These are phyloP conservation scores for Westerdykella sp. DNA, from an alignment of 2,329 filamentous ascomycete genomes.

Conservation along the genomic window DNA sequence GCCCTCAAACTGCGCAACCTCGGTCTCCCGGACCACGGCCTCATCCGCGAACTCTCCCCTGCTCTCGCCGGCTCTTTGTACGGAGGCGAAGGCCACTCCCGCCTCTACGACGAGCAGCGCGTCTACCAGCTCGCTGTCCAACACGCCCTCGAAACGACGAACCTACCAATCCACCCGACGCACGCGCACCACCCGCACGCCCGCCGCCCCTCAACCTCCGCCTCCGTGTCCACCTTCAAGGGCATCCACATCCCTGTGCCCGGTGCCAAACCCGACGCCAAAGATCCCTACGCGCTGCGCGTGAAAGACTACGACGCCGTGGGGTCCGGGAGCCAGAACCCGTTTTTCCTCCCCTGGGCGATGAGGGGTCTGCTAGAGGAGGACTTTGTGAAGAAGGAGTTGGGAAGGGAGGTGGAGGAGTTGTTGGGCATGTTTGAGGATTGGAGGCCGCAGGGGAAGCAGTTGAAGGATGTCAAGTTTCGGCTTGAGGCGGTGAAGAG, in stretches of 20 bases:
- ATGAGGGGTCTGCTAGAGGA: conserved; percentile 92
- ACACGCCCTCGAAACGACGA: conserved; percentile 45
- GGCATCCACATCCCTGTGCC: conserved; percentile 30
- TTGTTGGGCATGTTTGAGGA: conserved; percentile 84
- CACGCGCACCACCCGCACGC: background rate
- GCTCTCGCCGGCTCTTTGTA: conserved; percentile 89
- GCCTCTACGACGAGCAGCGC: conserved; percentile 81
- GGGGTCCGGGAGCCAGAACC: conserved; percentile 55
- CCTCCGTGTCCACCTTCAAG: conserved; percentile 11
- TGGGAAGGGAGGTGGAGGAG: conserved; percentile 69
- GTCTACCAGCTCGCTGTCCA: conserved; percentile 63
- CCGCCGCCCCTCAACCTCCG: conserved; percentile 15
- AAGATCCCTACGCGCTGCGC: conserved; percentile 20
- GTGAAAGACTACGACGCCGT: conserved; percentile 29
- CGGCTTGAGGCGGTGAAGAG: conserved; percentile 85
- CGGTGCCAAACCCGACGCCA: conserved; percentile 15
- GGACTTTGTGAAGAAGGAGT: conserved; percentile 75
- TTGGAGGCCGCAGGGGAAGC: conserved; percentile 87
- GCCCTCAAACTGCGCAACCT: conserved; percentile 90
- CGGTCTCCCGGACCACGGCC: conserved; percentile 84
- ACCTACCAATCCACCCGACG: conserved; percentile 21
- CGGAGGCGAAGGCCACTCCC: conserved; percentile 84
- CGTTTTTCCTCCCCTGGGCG: conserved; percentile 89
- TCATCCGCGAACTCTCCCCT: conserved; percentile 81
- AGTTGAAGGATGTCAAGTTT: conserved; percentile 92